These are phyloP conservation scores for Colletotrichum eleusines DNA, from an alignment of 2,329 filamentous ascomycete genomes.

Conservation along the genomic window DNA sequence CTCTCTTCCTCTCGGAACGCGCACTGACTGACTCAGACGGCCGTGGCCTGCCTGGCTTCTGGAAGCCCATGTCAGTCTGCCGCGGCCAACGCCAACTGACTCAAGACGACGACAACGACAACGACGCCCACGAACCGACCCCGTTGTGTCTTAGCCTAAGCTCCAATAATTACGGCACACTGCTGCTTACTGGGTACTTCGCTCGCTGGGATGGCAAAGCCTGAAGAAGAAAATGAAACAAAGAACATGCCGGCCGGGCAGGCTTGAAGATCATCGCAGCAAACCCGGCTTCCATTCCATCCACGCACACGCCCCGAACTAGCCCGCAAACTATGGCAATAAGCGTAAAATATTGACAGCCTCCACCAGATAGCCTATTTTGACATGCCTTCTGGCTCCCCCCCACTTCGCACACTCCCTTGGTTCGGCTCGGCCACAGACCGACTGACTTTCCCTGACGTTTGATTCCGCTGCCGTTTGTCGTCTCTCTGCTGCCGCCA, in stretches of 20 bases:
- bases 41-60: not conserved
- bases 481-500: slow-evolving; percentile 8
- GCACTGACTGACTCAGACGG: not conserved
- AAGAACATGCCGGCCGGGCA: not conserved
- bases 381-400: slow-evolving; percentile 14
- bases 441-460: not conserved
- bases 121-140: not conserved
- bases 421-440: not conserved
- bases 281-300: not conserved
- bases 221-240: no score
- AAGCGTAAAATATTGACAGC: slow-evolving; percentile 26
- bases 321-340: slow-evolving; percentile 7
- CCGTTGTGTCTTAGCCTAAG: not conserved
- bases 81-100: not conserved
- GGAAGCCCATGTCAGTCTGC: not conserved
- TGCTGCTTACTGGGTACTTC: no score
- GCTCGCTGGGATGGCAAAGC: no score
- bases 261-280: not conserved
- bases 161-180: no score
- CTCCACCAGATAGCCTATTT: slow-evolving; percentile 29
- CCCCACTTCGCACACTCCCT: not conserved
- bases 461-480: not conserved
- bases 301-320: not conserved
- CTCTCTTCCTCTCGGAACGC: no score
- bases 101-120: not conserved